Evolutionary conservation across 768 basidiomycete genomes (phyloP), one percentile per base, ranked within the genome.

Genomic region (Russula abietina): DNA sequence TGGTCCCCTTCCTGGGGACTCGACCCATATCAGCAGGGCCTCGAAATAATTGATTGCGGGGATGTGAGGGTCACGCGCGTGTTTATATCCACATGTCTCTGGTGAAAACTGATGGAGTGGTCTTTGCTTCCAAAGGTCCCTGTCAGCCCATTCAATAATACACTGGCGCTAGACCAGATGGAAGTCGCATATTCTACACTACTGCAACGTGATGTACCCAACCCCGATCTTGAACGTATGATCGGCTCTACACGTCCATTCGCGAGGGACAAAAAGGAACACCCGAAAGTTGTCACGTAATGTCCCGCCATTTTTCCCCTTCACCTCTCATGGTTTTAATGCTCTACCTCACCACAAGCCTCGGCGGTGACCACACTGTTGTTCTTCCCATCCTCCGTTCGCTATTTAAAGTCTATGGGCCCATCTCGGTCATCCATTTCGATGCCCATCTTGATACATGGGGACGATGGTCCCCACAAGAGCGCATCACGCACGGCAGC

Each of bases 341-440:
- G 36, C 36, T 12, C 36, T 12, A 12, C 11, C 6, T 28, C 26
- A 3, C 5, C n/a, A 22, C 14, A 65, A 75, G 74, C 36, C 68
- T 73, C 77, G 93, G 93, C 28, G 93, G 93, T 7, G 93, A 94
- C 69, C 93, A 94, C 72, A 91, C 91, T 16, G 89, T 93, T 65
- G 91, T 89, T 9, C 81, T 93, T 19, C 91, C 92, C 9, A 92
- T 94, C 67, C 80, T 95, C 16, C 86, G 91, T 50, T 82, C 92
- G 17, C 74, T 95, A 48, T 74, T 88, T 75, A 84, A 84, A 69
- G 79, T 88, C 28, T 92, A 94, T 70, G 92, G 91, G 12, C 88
- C 89, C 0, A 80, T 91, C 59, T 86, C 86, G 39, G 87, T 36
- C 36, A 36, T 36, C 12, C 36, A 36, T 36, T 36, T 36, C 12